Evolutionary conservation across 352 stramenopile species (phyloP), one percentile per base, ranked within the genome.

Genomic region (Phytophthora idaei): DNA sequence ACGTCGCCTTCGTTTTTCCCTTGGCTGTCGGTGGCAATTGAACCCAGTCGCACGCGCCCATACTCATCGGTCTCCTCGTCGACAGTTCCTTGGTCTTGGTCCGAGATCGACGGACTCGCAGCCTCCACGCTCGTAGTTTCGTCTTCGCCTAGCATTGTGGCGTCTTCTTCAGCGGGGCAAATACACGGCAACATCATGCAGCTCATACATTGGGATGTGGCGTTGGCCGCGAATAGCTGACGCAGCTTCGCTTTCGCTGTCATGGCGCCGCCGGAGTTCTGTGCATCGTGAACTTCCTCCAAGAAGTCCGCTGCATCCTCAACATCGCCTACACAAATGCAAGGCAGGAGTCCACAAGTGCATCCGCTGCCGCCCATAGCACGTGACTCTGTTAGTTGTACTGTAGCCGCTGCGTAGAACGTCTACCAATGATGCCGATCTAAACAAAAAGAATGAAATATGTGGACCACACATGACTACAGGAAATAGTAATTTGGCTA

Each of bases 151-250:
- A 51, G 28, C 10, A 71, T 28, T 21, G 37, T 25, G 28, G 29
- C 25, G 0, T 87, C 78, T n/a, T 91, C 81, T 32, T 90, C 78
- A 10, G 61, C 66, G 44, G 85, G 85, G 45, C 85, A 93, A 68
- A 93, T 93, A 57, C 85, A 93, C 32, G 85, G 85, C 54, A 93
- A 58, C 56, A 93, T 82, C 85, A 92, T 90, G 64, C 85, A 93
- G 61, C 68, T 83, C 63, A 76, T 69, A 57, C 85, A 93, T 62
- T 87, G 72, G 29, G 67, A 74, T 17, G 80, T 88, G 44, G 83
- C 81, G 44, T 90, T 77, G 17, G 72, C 76, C 1, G 76, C 77
- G 36, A 92, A 78, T 29, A 93, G 69, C 44, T 67, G 71, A 49
- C 78, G 81, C 15, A 93, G 65, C 47, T 86, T 78, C 10, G 77